phyloP scores from a whole-genome alignment of 192 early-diverging fungal species.

The Coemansia reversa region DNA sequence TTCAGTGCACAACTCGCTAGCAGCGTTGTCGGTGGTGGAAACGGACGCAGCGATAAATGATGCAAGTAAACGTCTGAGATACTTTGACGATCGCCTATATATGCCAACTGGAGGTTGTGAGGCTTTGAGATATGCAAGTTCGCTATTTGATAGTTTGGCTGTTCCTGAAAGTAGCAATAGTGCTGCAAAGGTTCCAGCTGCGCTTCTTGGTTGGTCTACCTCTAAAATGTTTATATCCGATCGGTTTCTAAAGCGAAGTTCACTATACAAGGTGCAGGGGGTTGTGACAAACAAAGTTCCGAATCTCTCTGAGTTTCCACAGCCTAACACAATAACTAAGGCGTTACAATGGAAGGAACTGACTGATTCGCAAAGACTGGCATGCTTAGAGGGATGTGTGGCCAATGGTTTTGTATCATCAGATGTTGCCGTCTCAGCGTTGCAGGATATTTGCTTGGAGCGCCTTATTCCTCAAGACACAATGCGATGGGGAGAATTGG shows the following conservation, averaged over 20 bases:
- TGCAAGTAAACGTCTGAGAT: not conserved
- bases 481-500: not conserved
- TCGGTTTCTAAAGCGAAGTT: not conserved
- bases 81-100: constrained; percentile 3
- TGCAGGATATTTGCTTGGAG: constrained; percentile 2
- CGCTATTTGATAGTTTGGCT: not conserved
- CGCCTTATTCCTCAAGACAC: not conserved
- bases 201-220: not conserved
- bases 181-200: not conserved
- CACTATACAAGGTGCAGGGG: not conserved
- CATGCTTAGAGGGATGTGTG: not conserved
- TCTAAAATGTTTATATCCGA: not conserved
- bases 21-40: not conserved
- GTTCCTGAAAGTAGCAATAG: not conserved
- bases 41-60: not conserved
- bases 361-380: not conserved
- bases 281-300: not conserved
- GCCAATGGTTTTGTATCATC: constrained; percentile 2
- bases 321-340: not conserved
- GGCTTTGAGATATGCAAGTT: constrained; percentile 1
- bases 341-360: constrained; percentile 2
- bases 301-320: not conserved
- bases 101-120: not conserved
- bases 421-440: not conserved
- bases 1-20: not conserved